These are phyloP conservation scores for Arctium lappa DNA, from an alignment of 129 eudicot genomes.

Conservation along the genomic window DNA sequence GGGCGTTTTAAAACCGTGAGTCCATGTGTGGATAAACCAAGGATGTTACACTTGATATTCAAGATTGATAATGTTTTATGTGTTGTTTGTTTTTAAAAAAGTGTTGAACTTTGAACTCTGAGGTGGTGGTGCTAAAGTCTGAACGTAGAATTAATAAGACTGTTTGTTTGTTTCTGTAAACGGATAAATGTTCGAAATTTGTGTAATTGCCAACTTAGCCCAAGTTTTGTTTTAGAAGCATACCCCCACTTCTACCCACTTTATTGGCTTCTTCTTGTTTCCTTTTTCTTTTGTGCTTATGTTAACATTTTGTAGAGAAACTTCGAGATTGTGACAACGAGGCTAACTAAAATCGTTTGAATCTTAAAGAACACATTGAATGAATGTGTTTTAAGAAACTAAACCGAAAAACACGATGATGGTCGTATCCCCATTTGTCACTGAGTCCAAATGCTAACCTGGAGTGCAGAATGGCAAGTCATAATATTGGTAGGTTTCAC, in stretches of 20 bases:
- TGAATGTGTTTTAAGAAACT: background rate
- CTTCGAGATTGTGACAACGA: background rate
- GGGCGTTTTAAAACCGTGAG: too few species aligned
- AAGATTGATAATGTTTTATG: too few species aligned
- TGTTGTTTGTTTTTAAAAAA: too few species aligned
- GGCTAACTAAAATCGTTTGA: background rate
- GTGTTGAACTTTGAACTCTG: too few species aligned
- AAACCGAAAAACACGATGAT: background rate
- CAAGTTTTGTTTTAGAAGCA: background rate
- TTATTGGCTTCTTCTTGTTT: background rate
- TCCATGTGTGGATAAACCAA: too few species aligned
- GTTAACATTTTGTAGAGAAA: background rate
- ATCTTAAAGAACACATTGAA: background rate
- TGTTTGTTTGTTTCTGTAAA: background rate
- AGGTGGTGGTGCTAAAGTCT: too few species aligned
- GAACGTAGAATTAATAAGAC: background rate
- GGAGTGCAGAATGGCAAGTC: slow-evolving; percentile 89
- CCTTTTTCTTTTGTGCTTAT: background rate
- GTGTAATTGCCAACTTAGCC: background rate
- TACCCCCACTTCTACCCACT: too few species aligned
- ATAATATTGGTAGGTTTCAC: slow-evolving; percentile 85
- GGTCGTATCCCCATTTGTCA: background rate
- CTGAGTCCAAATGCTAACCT: slow-evolving; percentile 59
- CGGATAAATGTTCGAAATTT: background rate
- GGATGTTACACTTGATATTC: too few species aligned